Conservation (phyloP, 768 basidiomycete species). For the Saitozyma sp. region DNA sequence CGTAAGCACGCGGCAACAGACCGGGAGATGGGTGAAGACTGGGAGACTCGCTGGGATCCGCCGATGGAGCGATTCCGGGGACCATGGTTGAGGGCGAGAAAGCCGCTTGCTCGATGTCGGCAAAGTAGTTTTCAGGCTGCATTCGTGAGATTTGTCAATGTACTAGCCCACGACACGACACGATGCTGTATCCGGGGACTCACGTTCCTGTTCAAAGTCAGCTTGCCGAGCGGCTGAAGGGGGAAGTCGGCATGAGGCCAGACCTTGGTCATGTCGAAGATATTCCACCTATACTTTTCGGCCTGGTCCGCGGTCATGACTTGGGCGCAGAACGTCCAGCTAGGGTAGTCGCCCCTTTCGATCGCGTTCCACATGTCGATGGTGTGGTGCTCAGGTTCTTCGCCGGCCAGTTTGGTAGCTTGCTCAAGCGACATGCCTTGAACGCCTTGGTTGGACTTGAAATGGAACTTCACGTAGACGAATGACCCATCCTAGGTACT, state of each 20-base stretch:
- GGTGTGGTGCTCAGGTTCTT: constrained; percentile 50
- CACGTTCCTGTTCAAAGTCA: constrained; percentile 39
- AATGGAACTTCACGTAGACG: constrained; percentile 35
- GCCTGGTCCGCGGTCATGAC: constrained; percentile 50
- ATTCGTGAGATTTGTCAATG: constrained; percentile 2
- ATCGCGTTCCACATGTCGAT: constrained; percentile 48
- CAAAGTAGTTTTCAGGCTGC: constrained; percentile 46
- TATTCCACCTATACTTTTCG: constrained; percentile 33
- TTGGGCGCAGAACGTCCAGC: constrained; percentile 47
- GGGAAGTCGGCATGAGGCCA: constrained; percentile 38
- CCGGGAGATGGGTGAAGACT: too few relatives aligned
- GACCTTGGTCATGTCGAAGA: constrained; percentile 49
- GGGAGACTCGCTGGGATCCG: constrained; percentile 20
- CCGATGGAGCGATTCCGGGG: constrained; percentile 48
- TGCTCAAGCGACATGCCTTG: constrained; percentile 45
- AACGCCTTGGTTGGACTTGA: constrained; percentile 27
- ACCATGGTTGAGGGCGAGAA: constrained; percentile 48
- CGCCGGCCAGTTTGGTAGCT: constrained; percentile 32
- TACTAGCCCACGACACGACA: too few relatives aligned
- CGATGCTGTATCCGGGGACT: not conserved
- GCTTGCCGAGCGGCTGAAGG: constrained; percentile 41
- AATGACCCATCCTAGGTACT: not conserved
- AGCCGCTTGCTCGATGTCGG: constrained; percentile 50
- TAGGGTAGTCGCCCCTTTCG: constrained; percentile 36
- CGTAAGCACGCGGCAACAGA: too few relatives aligned